Percentiles rank a stretch among this genome's conserved stretches.
phyloP scores from a whole-genome alignment of 768 basidiomycete genomes.

The Amanita phalloides region DNA sequence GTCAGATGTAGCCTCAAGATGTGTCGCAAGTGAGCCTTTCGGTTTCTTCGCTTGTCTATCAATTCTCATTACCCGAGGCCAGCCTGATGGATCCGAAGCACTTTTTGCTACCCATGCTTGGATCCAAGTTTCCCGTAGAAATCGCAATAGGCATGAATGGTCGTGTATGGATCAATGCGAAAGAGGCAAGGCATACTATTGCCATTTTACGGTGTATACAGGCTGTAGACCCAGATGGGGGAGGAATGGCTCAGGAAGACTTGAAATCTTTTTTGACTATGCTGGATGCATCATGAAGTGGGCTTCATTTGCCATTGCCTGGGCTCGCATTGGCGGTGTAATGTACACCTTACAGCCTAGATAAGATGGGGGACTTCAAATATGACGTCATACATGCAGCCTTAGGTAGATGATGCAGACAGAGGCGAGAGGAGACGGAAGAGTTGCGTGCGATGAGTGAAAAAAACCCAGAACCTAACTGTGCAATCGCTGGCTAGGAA shows the following conservation, averaged over 20 bases:
- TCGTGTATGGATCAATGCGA: conserved; percentile 78
- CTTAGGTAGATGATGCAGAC: too few species aligned
- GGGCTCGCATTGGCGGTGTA: too few species aligned
- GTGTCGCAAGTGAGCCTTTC: conserved; percentile 67
- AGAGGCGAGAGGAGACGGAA: too few species aligned
- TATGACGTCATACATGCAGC: too few species aligned
- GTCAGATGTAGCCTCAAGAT: conserved; percentile 73
- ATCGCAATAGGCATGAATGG: conserved; percentile 88
- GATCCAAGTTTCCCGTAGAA: conserved; percentile 77
- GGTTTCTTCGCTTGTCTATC: conserved; percentile 2
- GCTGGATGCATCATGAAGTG: conserved; percentile 29
- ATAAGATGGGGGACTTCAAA: too few species aligned
- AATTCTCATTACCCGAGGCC: conserved; percentile 3
- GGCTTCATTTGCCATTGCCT: too few species aligned
- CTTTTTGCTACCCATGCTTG: conserved; percentile 74
- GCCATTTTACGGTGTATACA: conserved; percentile 72
- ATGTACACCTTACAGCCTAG: too few species aligned
- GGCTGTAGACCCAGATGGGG: conserved; percentile 67
- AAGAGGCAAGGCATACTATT: conserved; percentile 64
- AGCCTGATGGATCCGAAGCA: conserved; percentile 76
- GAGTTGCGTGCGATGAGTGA: too few species aligned
- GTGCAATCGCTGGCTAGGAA: too few species aligned
- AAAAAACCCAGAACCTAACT: too few species aligned
- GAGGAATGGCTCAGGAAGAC: conserved; percentile 42
- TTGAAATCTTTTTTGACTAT: conserved; percentile 42